Evolutionary conservation across 805 yeast species (phyloP), one percentile per base, ranked within the genome.

Genomic region (Yarrowia sp.): DNA sequence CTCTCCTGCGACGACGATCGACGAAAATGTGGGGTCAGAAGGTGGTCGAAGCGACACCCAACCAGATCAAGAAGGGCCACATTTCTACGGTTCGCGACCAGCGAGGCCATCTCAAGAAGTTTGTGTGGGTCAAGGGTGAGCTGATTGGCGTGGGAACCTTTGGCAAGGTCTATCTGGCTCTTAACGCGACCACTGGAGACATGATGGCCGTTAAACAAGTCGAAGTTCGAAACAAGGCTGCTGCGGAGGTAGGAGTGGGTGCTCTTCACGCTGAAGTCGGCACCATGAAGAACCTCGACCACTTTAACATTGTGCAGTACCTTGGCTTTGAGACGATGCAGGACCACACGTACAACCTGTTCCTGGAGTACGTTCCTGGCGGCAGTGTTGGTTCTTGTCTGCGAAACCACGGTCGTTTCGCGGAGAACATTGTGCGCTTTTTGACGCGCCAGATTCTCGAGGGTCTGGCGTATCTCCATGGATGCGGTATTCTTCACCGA

Each of bases 171-270:
- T 93, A 81, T 70, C 78, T 94, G 62, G 97, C 97, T 1, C 79
- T 94, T 70, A 94, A 94, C 73, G 92, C 91, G 16, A 94, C 98
- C 0, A 90, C 97, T 0, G 98, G 98, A 61, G 99, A 94, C 69
- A 91, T 94, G 96, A 87, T 94, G 77, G 99, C 99, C 0, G 99
- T 94, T 2, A 94, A 94, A 71, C 99, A 94, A 73, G 97, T 93
- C 2, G 85, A 81, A 41, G 86, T 87, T 12, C 47, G 61, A 18
- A 85, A 89, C 0, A 73, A 75, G 61, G 70, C 78, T 32, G 68
- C 75, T 18, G 64, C 72, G 41, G 73, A 68, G 62, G 91, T 84
- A 62, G 88, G 87, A 1, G 81, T 90, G 46, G 94, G 87, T 60
- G 96, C 97, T 0, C 77, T 94, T 51, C 85, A 85, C 67, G 86